A percentile compares a stretch with the other conserved stretches of the same genome.
These are phyloP conservation scores for Aureobasidium mangrovei DNA, from an alignment of 2,329 filamentous ascomycete species.

Conservation along the genomic window DNA sequence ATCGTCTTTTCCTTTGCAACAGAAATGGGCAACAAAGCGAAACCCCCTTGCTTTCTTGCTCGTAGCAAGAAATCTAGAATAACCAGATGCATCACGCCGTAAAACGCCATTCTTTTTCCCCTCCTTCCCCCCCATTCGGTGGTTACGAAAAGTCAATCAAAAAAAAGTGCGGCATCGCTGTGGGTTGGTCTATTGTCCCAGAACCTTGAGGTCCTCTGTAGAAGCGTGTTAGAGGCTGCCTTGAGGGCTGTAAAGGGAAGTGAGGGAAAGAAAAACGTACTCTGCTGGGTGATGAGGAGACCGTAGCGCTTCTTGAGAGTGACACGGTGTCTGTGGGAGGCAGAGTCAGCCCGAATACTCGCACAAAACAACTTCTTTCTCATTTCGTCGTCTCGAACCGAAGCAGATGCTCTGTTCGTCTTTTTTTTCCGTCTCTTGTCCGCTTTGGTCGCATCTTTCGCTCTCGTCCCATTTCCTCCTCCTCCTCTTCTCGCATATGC, in stretches of 20 bases:
- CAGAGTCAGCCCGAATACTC: background rate
- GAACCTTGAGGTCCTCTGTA: constrained; percentile 15
- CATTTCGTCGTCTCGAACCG: too few species aligned
- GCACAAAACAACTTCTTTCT: too few species aligned
- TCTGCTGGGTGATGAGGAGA: constrained; percentile 70
- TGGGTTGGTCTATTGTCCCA: constrained; percentile 11
- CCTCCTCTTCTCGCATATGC: background rate
- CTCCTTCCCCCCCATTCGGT: background rate
- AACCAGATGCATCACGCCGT: background rate
- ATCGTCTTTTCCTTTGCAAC: too few species aligned
- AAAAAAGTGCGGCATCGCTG: background rate
- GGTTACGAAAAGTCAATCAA: constrained; percentile 4
- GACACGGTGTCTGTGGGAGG: constrained; percentile 65
- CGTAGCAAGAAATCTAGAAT: too few species aligned
- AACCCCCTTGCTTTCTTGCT: too few species aligned
- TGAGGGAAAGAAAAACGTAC: background rate
- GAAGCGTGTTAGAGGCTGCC: background rate
- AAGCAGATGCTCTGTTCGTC: background rate
- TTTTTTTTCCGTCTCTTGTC: background rate
- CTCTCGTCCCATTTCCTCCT: background rate
- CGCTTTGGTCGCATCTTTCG: background rate
- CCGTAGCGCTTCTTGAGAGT: constrained; percentile 91
- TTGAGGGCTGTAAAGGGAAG: background rate
- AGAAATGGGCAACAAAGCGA: too few species aligned
- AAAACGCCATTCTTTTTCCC: constrained; percentile 7